These are phyloP conservation scores for Boletus subluridellus DNA, from an alignment of 1,284 basidiomycete species.

Conservation along the genomic window DNA sequence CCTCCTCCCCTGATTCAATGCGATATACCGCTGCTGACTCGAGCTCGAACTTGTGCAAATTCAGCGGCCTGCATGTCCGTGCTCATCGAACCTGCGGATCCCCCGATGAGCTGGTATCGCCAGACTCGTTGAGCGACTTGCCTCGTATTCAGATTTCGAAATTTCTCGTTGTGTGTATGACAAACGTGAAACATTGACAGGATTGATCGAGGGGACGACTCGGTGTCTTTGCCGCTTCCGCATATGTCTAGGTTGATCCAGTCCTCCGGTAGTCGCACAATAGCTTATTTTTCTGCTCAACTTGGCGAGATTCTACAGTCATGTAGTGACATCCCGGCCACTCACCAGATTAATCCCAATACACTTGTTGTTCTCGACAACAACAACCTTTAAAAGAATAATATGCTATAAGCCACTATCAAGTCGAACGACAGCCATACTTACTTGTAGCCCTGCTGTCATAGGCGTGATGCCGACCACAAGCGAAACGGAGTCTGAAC, in stretches of 20 bases:
- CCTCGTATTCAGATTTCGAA: slow-evolving; percentile 13
- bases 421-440: neutral
- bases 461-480: neutral
- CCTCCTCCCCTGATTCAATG: slow-evolving; percentile 3
- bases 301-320: slow-evolving; percentile 3
- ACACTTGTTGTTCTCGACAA: no score
- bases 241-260: slow-evolving; percentile 32
- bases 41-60: neutral
- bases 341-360: neutral
- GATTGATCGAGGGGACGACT: slow-evolving; percentile 32
- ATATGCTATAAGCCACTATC: neutral
- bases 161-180: slow-evolving; percentile 21
- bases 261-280: slow-evolving; percentile 22
- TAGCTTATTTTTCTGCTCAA: slow-evolving; percentile 28
- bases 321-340: no score
- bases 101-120: neutral
- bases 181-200: slow-evolving; percentile 37
- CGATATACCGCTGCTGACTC: neutral
- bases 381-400: neutral
- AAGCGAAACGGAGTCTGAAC: slow-evolving; percentile 4
- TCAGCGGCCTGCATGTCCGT: neutral
- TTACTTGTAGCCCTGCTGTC: neutral
- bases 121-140: neutral
- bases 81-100: slow-evolving; percentile 3
- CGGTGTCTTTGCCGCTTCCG: slow-evolving; percentile 29